phyloP scores from a whole-genome alignment of 2,329 filamentous ascomycete genomes.

The Sporothrix pseudoabietina region DNA sequence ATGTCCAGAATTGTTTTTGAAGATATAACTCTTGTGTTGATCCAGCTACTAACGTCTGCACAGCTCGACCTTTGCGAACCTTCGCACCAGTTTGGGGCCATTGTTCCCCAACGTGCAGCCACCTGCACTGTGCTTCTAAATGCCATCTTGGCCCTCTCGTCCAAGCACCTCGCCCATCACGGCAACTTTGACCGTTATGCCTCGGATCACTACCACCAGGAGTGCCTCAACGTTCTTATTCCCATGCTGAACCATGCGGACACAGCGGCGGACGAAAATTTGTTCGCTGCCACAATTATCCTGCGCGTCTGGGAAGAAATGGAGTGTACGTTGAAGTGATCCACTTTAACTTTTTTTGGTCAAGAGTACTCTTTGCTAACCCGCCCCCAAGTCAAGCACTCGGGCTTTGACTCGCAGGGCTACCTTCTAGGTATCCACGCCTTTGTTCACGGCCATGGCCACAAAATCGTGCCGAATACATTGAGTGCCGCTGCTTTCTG shows the following conservation, averaged over 20 bases:
- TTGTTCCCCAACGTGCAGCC: constrained; percentile 56
- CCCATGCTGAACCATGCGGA: constrained; percentile 49
- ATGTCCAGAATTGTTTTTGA: constrained; percentile 26
- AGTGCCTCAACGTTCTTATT: constrained; percentile 53
- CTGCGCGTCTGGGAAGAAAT: constrained; percentile 61
- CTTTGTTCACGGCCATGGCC: constrained; percentile 49
- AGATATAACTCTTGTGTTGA: fast-evolving
- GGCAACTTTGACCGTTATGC: constrained; percentile 52
- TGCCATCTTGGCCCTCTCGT: constrained; percentile 59
- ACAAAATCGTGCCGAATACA: constrained; percentile 46
- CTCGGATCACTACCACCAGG: constrained; percentile 56
- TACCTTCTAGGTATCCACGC: constrained; percentile 51
- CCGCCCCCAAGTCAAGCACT: constrained; percentile 42
- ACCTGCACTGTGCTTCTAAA: constrained; percentile 56
- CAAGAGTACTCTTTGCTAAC: not conserved
- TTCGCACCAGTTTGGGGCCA: constrained; percentile 52
- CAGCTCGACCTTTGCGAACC: constrained; percentile 50
- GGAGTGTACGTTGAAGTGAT: constrained; percentile 37
- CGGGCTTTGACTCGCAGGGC: constrained; percentile 51
- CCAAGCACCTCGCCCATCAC: constrained; percentile 56
- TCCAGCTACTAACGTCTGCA: not conserved
- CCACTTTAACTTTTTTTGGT: not conserved
- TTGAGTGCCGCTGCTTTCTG: constrained; percentile 59
- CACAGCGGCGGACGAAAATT: constrained; percentile 51
- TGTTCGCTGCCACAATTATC: constrained; percentile 59